Evolutionary conservation across 2,329 filamentous ascomycete genomes (phyloP).

Genomic region (Colletotrichum eremochloae): DNA sequence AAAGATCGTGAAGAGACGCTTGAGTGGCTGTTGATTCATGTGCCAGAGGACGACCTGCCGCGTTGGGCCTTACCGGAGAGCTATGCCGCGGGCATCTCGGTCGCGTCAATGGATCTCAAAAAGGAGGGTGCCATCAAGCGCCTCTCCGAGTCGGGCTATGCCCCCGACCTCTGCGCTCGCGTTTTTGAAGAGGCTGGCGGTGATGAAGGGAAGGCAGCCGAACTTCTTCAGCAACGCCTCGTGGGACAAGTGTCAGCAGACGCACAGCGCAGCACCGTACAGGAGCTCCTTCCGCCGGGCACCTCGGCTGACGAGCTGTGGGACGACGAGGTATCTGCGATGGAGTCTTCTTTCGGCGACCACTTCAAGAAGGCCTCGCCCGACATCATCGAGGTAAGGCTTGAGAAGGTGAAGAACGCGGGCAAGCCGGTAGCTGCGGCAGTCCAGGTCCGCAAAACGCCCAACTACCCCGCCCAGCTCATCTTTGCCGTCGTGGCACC

Average conservation of each 20-base stretch:
- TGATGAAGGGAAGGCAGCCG: slow-evolving; percentile 83
- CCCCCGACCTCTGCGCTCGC: slow-evolving; percentile 84
- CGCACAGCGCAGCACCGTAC: slow-evolving; percentile 33
- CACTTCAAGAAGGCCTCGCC: slow-evolving; percentile 72
- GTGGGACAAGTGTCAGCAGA: slow-evolving; percentile 33
- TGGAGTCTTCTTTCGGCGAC: slow-evolving; percentile 89
- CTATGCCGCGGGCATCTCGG: slow-evolving; percentile 89
- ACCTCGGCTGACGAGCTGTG: slow-evolving; percentile 74
- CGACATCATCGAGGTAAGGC: slow-evolving; percentile 77
- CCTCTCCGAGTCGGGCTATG: slow-evolving; percentile 86
- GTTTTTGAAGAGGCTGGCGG: slow-evolving; percentile 77
- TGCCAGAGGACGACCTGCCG: slow-evolving; percentile 97
- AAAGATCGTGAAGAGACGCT: slow-evolving; percentile 93
- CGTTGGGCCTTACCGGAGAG: slow-evolving; percentile 91
- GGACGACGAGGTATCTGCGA: slow-evolving; percentile 86
- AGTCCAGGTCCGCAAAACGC: slow-evolving; percentile 78
- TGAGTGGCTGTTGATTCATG: slow-evolving; percentile 96
- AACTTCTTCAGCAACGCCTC: slow-evolving; percentile 74
- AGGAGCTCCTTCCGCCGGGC: slow-evolving; percentile 38
- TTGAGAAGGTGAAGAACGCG: slow-evolving; percentile 69
- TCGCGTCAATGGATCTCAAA: slow-evolving; percentile 85
- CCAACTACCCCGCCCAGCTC: slow-evolving; percentile 78
- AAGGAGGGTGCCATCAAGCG: slow-evolving; percentile 86
- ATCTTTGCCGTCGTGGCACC: slow-evolving; percentile 78
- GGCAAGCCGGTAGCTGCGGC: slow-evolving; percentile 65